Percentiles rank a stretch among this genome's conserved stretches.
These are phyloP conservation scores for Scutellaria galericulata DNA, from an alignment of 257 asterid genomes.

Conservation along the genomic window DNA sequence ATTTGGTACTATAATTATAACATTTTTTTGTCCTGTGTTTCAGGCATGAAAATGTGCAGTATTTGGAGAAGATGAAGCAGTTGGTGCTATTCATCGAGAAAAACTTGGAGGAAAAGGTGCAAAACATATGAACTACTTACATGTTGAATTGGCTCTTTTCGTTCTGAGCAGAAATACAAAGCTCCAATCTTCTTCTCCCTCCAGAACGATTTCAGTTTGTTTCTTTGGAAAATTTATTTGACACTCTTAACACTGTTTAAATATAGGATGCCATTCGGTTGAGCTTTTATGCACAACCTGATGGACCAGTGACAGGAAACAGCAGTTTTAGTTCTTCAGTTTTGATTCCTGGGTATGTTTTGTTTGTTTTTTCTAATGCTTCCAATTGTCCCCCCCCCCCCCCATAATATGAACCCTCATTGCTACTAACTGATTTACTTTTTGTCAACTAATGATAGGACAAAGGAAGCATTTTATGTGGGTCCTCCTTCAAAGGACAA, in stretches of 20 bases:
- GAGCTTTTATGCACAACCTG: slow-evolving; percentile 90
- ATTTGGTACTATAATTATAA: slow-evolving; percentile 20
- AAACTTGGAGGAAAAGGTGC: slow-evolving; percentile 88
- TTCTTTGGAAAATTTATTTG: slow-evolving; percentile 29
- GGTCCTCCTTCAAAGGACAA: slow-evolving; percentile 90
- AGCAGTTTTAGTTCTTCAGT: slow-evolving; percentile 77
- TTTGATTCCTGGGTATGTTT: slow-evolving; percentile 84
- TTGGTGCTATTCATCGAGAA: slow-evolving; percentile 86
- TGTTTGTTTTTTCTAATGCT: background rate
- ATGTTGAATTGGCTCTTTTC: slow-evolving; percentile 27
- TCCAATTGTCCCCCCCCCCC: slow-evolving; percentile 32
- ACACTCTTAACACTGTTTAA: slow-evolving; percentile 17
- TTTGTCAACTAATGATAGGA: slow-evolving; percentile 47
- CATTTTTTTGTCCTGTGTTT: slow-evolving; percentile 34
- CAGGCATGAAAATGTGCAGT: slow-evolving; percentile 98
- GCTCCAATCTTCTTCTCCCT: slow-evolving; percentile 10
- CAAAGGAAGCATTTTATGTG: slow-evolving; percentile 88
- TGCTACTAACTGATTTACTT: slow-evolving; percentile 31
- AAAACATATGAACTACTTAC: slow-evolving; percentile 6
- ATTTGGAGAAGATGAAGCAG: slow-evolving; percentile 92
- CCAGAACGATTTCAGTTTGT: slow-evolving; percentile 9
- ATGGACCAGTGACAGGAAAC: slow-evolving; percentile 83
- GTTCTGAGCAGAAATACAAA: slow-evolving; percentile 18
- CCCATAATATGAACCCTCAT: slow-evolving; percentile 1
- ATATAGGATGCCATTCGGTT: slow-evolving; percentile 68